These are phyloP conservation scores for Beauveria brongniartii DNA, from an alignment of 2,329 filamentous ascomycete genomes.

Conservation along the genomic window DNA sequence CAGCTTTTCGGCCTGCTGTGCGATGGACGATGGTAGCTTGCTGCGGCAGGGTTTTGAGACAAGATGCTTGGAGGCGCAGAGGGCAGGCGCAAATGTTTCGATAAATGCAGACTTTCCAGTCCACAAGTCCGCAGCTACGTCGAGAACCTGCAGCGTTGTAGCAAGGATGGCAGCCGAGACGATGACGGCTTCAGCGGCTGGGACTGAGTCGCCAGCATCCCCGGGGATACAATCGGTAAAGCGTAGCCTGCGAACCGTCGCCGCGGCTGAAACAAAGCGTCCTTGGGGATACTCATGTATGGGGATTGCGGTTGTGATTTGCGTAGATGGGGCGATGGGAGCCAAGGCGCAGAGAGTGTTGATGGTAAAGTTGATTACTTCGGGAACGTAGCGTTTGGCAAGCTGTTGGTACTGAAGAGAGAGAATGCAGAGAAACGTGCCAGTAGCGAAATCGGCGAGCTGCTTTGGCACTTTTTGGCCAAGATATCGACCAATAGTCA, in stretches of 20 bases:
- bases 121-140: constrained; percentile 66
- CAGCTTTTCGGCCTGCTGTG: constrained; percentile 33
- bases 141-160: constrained; percentile 58
- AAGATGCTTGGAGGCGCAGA: constrained; percentile 53
- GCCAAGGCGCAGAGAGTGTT: constrained; percentile 64
- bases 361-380: constrained; percentile 72
- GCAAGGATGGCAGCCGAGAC: constrained; percentile 52
- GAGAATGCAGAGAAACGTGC: constrained; percentile 71
- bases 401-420: constrained; percentile 74
- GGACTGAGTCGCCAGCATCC: constrained; percentile 23
- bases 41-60: constrained; percentile 36
- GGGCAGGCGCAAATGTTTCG: constrained; percentile 66
- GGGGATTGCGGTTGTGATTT: constrained; percentile 54
- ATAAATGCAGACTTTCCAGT: constrained; percentile 61
- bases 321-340: constrained; percentile 41
- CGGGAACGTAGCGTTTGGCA: constrained; percentile 82
- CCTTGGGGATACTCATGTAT: constrained; percentile 47
- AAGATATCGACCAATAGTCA: constrained; percentile 76
- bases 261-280: constrained; percentile 35
- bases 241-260: constrained; percentile 42
- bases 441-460: constrained; percentile 60
- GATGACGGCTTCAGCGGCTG: constrained; percentile 17
- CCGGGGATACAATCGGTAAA: constrained; percentile 49
- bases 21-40: constrained; percentile 39
- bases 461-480: constrained; percentile 64